phyloP scores from a whole-genome alignment of 1,284 basidiomycete genomes.

The Puccinia horiana region DNA sequence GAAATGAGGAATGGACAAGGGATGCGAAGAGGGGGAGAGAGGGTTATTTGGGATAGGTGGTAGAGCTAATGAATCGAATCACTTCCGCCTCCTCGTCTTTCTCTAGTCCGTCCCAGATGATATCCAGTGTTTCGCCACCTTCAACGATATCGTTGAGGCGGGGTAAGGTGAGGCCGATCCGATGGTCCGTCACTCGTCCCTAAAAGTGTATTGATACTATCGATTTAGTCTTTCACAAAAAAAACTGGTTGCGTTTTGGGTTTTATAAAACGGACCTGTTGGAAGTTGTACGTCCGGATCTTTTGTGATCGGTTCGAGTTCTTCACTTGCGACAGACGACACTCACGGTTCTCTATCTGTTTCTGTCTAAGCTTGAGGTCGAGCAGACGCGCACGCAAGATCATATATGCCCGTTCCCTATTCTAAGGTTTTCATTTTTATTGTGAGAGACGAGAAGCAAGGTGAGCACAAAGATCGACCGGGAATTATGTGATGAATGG shows the following conservation, averaged over 20 bases:
- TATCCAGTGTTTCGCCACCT: constrained; percentile 70
- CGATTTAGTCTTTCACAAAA: not conserved
- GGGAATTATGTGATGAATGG: constrained; percentile 10
- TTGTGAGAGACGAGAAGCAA: not conserved
- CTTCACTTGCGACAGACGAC: constrained; percentile 72
- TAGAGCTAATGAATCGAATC: not conserved
- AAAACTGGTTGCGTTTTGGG: not conserved
- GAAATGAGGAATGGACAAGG: no score
- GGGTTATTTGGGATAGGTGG: not conserved
- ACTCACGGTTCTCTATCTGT: constrained; percentile 69
- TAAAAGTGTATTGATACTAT: constrained; percentile 56
- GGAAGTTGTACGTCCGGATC: constrained; percentile 88
- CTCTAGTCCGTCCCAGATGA: constrained; percentile 63
- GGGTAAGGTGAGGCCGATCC: constrained; percentile 74
- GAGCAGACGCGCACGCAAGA: constrained; percentile 77
- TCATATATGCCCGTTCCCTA: constrained; percentile 79
- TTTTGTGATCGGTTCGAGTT: constrained; percentile 84
- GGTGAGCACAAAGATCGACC: constrained; percentile 31
- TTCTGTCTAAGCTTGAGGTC: constrained; percentile 74
- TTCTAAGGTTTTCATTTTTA: constrained; percentile 65
- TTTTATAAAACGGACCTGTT: constrained; percentile 67
- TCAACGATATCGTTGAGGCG: constrained; percentile 75
- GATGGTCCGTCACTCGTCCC: constrained; percentile 89
- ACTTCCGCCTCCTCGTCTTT: constrained; percentile 1
- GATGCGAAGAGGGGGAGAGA: no score